These are phyloP conservation scores for Lentinula raphanica DNA, from an alignment of 768 basidiomycete genomes.

Conservation along the genomic window DNA sequence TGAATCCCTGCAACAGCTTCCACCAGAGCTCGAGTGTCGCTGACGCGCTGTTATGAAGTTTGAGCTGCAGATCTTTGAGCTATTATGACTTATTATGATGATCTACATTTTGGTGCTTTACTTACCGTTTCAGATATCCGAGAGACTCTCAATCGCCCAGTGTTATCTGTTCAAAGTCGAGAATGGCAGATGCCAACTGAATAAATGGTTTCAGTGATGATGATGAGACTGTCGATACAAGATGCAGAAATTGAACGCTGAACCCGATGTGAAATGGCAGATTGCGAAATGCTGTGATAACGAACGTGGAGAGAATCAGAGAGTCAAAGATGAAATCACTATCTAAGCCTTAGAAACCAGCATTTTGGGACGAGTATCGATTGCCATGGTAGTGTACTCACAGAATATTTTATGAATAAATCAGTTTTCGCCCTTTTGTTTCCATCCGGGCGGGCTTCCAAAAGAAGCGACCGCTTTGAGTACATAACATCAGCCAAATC, in stretches of 20 bases:
- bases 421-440: not conserved
- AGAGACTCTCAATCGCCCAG: not conserved
- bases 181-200: not conserved
- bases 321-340: not conserved
- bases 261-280: not conserved
- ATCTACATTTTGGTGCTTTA: too few relatives aligned
- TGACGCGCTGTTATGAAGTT: too few relatives aligned
- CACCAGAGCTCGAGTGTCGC: too few relatives aligned
- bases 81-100: too few relatives aligned
- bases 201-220: not conserved
- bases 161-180: not conserved
- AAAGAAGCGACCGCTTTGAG: constrained; percentile 1
- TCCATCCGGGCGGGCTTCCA: not conserved
- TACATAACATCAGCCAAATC: constrained; percentile 1
- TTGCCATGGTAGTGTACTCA: constrained; percentile 1
- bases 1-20: too few relatives aligned
- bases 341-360: not conserved
- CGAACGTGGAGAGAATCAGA: not conserved
- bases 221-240: not conserved
- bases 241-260: not conserved
- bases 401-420: not conserved
- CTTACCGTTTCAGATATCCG: too few relatives aligned
- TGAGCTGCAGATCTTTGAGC: too few relatives aligned
- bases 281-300: not conserved
- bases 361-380: not conserved